Percentiles rank a stretch among this genome's conserved stretches.
Evolutionary conservation across 805 yeast genomes (phyloP).

Genomic region (Lachancea sp.): DNA sequence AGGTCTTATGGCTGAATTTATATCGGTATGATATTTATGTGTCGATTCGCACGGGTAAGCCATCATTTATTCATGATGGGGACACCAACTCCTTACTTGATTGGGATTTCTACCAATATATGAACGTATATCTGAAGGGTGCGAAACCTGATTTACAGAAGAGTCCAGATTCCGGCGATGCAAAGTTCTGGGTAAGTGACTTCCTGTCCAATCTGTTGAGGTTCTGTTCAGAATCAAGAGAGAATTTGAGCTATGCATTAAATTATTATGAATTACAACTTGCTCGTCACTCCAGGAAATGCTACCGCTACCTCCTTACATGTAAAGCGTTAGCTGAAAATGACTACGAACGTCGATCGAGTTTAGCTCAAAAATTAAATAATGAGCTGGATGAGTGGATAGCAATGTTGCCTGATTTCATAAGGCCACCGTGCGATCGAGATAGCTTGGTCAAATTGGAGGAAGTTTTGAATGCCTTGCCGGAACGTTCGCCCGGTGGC

Average conservation of each 20-base stretch:
- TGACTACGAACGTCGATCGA: background rate
- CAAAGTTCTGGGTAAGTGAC: background rate
- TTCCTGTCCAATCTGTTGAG: background rate
- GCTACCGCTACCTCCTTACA: conserved; percentile 5
- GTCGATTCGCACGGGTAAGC: conserved; percentile 43
- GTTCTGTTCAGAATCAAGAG: conserved; percentile 1
- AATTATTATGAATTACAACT: conserved; percentile 2
- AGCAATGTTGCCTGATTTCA: background rate
- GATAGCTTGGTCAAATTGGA: background rate
- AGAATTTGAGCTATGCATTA: conserved; percentile 2
- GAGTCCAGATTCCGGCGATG: background rate
- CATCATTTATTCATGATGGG: conserved; percentile 39
- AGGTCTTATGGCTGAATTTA: background rate
- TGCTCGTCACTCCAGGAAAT: conserved; percentile 3
- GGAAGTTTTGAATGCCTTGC: background rate
- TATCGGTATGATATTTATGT: conserved; percentile 41
- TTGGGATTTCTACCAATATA: conserved; percentile 6
- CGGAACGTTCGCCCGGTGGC: background rate
- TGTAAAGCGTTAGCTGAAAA: conserved; percentile 2
- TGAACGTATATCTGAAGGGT: background rate
- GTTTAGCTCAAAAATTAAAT: conserved; percentile 1
- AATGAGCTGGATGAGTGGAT: conserved; percentile 7
- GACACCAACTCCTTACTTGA: conserved; percentile 33
- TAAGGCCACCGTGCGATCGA: background rate
- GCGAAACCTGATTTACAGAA: background rate